A percentile compares a stretch with the other conserved stretches of the same genome.
Evolutionary conservation across 2,329 filamentous ascomycete species (phyloP).

Genomic region (Kalmusia sp.): DNA sequence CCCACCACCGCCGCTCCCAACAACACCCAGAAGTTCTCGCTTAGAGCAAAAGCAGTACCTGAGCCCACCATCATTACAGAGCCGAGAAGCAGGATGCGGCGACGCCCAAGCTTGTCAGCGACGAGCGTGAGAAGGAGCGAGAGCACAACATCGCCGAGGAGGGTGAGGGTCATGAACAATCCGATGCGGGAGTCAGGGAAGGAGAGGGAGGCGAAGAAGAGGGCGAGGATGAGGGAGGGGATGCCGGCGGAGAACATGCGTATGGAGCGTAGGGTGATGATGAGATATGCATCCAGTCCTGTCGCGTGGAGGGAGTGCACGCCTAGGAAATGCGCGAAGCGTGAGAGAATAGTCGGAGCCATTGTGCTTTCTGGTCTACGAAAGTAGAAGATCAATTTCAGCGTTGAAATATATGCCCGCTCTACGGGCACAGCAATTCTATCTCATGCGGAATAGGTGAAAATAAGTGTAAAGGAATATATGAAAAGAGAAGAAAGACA

Average conservation of each 20-base stretch:
- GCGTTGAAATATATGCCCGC: not conserved
- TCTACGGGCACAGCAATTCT: not conserved
- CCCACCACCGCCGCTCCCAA: constrained; percentile 47
- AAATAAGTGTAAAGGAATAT: not conserved
- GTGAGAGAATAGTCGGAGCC: constrained; percentile 25
- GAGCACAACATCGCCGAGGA: constrained; percentile 48
- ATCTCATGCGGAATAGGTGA: constrained; percentile 4
- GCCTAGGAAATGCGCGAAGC: constrained; percentile 38
- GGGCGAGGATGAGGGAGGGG: constrained; percentile 45
- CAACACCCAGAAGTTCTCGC: constrained; percentile 47
- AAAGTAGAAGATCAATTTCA: too few species aligned
- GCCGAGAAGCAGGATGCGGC: constrained; percentile 44
- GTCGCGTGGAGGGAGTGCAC: constrained; percentile 39
- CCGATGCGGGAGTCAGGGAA: constrained; percentile 47
- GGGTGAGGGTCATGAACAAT: constrained; percentile 50
- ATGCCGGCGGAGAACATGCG: constrained; percentile 48
- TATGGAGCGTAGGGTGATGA: constrained; percentile 50
- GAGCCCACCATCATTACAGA: constrained; percentile 45
- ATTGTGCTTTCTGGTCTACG: constrained; percentile 14
- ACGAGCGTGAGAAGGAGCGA: constrained; percentile 47
- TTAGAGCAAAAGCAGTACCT: constrained; percentile 44
- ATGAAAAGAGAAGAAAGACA: not conserved
- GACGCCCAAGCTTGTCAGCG: constrained; percentile 45
- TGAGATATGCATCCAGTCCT: constrained; percentile 46
- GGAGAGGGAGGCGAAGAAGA: constrained; percentile 46